A percentile compares a stretch with the other conserved stretches of the same genome.
Conservation (phyloP, 2,329 filamentous ascomycete genomes). For the Xylariomycetidae sp. region DNA sequence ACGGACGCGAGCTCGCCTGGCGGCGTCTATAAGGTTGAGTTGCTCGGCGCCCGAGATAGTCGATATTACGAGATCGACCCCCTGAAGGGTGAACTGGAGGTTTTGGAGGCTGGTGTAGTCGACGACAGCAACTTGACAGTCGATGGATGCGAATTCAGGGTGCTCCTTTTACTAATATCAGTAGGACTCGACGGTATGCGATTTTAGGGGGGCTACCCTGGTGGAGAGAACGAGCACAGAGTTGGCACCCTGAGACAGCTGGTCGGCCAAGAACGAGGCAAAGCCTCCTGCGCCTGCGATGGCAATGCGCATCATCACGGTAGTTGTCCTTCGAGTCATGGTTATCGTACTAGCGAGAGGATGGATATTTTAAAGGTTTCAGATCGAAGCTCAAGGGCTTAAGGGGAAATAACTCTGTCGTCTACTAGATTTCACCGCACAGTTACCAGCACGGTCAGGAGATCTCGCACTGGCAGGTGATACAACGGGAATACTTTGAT, state of each 20-base stretch:
- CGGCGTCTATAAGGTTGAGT: conserved; percentile 68
- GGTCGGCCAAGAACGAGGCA: conserved; percentile 52
- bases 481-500: conserved; percentile 17
- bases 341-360: too few relatives aligned
- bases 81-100: conserved; percentile 62
- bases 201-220: conserved; percentile 40
- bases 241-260: conserved; percentile 61
- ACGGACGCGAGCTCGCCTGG: conserved; percentile 58
- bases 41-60: conserved; percentile 65
- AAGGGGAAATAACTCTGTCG: too few relatives aligned
- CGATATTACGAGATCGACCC: conserved; percentile 71
- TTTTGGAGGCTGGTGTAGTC: conserved; percentile 57
- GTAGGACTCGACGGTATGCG: not conserved
- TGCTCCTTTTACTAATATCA: conserved; percentile 38
- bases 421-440: too few relatives aligned
- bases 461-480: conserved; percentile 14
- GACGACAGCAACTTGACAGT: conserved; percentile 65
- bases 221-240: conserved; percentile 67
- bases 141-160: conserved; percentile 47
- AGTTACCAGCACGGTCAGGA: too few relatives aligned
- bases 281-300: conserved; percentile 59
- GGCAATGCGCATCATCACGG: conserved; percentile 53
- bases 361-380: too few relatives aligned
- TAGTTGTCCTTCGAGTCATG: conserved; percentile 21
- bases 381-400: too few relatives aligned